Percentiles rank a stretch among this genome's conserved stretches.
These are phyloP conservation scores for Flaveria floridana DNA, from an alignment of 140 eudicot species.

Conservation along the genomic window DNA sequence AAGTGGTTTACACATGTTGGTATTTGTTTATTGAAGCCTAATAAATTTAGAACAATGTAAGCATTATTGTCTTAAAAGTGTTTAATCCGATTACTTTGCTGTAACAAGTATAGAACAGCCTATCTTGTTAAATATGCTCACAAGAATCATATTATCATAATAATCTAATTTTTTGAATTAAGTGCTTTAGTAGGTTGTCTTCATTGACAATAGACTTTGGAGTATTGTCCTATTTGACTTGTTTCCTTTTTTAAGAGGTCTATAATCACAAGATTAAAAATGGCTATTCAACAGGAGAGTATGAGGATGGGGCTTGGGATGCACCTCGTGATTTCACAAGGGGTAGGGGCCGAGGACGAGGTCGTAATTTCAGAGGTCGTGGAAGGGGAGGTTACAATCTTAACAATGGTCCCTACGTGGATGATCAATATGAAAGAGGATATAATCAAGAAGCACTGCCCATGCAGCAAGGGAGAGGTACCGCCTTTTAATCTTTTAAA, in stretches of 20 bases:
- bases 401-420: slow-evolving; percentile 48
- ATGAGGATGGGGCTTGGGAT: slow-evolving; percentile 74
- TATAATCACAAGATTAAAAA: not conserved
- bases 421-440: slow-evolving; percentile 57
- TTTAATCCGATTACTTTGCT: too few species aligned
- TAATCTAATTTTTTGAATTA: not conserved
- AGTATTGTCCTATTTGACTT: not conserved
- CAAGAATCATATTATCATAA: not conserved
- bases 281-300: slow-evolving; percentile 36
- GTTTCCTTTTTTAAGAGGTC: not conserved
- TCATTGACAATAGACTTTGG: not conserved
- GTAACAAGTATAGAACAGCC: too few species aligned
- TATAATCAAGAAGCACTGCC: slow-evolving; percentile 58
- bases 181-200: not conserved
- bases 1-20: too few species aligned
- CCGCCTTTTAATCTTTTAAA: not conserved
- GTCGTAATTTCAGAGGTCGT: slow-evolving; percentile 53
- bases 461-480: slow-evolving; percentile 49
- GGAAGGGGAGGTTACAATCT: slow-evolving; percentile 47
- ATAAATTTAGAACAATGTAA: too few species aligned
- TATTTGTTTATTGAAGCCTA: too few species aligned
- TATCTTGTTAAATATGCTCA: not conserved
- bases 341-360: slow-evolving; percentile 76
- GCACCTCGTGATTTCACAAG: slow-evolving; percentile 51
- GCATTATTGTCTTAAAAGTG: too few species aligned